phyloP scores from a whole-genome alignment of 192 early-diverging fungal genomes.

The Coemansia pectinata region DNA sequence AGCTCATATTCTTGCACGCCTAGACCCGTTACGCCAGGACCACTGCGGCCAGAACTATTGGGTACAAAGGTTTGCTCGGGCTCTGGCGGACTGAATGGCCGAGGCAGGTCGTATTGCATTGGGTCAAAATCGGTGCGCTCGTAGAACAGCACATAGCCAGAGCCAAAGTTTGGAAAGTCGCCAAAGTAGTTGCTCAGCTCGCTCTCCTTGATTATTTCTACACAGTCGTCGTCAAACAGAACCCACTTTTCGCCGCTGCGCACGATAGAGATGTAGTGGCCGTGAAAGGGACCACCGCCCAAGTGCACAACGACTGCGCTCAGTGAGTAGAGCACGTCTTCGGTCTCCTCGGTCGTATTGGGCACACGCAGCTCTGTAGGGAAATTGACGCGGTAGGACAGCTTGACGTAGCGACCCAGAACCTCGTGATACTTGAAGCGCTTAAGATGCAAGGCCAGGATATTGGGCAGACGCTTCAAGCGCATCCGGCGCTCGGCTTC shows the following conservation, averaged over 20 bases:
- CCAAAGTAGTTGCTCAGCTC: slow-evolving; percentile 83
- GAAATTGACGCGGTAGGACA: slow-evolving; percentile 93
- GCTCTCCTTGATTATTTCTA: slow-evolving; percentile 79
- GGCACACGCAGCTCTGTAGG: slow-evolving; percentile 92
- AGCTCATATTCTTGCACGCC: slow-evolving; percentile 2
- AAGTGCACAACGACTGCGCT: slow-evolving; percentile 93
- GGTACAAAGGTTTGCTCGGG: background rate
- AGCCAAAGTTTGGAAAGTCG: slow-evolving; percentile 70
- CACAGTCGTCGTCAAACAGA: slow-evolving; percentile 94
- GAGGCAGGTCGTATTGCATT: slow-evolving; percentile 39
- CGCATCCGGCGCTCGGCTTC: slow-evolving; percentile 99
- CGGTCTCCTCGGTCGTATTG: slow-evolving; percentile 89
- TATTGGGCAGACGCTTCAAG: slow-evolving; percentile 89
- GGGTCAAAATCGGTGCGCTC: slow-evolving; percentile 59
- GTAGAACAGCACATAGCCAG: slow-evolving; percentile 82
- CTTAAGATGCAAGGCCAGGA: slow-evolving; percentile 94
- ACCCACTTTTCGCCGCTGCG: slow-evolving; percentile 88
- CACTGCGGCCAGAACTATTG: background rate
- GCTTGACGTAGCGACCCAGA: slow-evolving; percentile 88
- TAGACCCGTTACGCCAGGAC: background rate
- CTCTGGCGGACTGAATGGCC: background rate
- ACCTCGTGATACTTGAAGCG: slow-evolving; percentile 97
- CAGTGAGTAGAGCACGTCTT: slow-evolving; percentile 85
- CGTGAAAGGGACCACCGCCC: slow-evolving; percentile 93
- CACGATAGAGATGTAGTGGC: slow-evolving; percentile 94